phyloP scores from a whole-genome alignment of 352 stramenopile species.

The Blastocystis hominis region DNA sequence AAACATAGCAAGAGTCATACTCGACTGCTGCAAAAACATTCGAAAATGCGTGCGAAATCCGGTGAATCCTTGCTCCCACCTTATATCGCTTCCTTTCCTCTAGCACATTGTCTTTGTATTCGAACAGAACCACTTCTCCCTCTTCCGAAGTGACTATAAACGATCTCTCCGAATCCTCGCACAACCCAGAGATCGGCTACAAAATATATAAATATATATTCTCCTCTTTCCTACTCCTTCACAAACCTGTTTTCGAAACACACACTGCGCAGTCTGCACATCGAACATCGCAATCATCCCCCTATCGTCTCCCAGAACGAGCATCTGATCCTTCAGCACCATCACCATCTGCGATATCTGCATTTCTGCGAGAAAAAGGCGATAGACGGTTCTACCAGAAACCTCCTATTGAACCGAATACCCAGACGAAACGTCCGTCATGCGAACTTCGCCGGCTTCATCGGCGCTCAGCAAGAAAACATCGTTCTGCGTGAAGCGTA shows the following conservation, averaged over 20 bases:
- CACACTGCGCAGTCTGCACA: background rate
- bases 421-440: background rate
- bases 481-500: slow-evolving; percentile 16
- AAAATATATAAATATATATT: background rate
- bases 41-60: background rate
- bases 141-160: background rate
- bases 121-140: background rate
- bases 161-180: background rate
- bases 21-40: background rate
- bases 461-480: background rate
- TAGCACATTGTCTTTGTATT: background rate
- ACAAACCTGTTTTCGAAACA: background rate
- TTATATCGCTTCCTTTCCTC: background rate
- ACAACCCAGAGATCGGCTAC: background rate
- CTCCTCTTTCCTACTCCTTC: background rate
- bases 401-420: background rate
- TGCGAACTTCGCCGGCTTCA: background rate
- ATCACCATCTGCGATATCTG: background rate
- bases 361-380: background rate
- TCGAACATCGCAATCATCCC: background rate
- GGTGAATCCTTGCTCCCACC: background rate
- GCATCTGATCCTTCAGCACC: background rate
- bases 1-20: background rate
- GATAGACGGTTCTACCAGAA: background rate
- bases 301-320: slow-evolving; percentile 2